These are phyloP conservation scores for Casuarina cunninghamiana DNA, from an alignment of 306 rosid genomes.

Conservation along the genomic window DNA sequence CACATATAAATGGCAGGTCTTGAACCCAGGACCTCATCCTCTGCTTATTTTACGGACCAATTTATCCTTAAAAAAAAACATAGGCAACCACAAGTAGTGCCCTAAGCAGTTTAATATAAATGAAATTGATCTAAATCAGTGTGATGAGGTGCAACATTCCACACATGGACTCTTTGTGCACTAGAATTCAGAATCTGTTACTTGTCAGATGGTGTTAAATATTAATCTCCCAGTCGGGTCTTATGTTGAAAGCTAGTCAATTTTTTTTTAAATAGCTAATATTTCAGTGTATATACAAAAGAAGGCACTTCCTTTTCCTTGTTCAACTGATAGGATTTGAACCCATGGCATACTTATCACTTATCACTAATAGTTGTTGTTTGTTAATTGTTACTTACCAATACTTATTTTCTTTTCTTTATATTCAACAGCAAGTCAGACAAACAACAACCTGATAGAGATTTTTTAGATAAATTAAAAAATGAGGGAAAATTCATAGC, in stretches of 20 bases:
- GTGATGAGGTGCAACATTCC: constrained; percentile 2
- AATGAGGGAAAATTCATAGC: not conserved
- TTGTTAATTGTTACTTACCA: not conserved
- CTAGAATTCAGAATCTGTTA: not conserved
- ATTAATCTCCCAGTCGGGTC: not conserved
- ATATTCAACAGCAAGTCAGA: not conserved
- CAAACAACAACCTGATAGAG: not conserved
- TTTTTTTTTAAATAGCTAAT: no score
- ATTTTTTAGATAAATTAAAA: not conserved
- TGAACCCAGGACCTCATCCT: no score
- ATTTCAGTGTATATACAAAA: no score
- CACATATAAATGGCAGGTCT: no score
- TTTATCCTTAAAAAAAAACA: not conserved
- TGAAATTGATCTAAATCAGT: not conserved
- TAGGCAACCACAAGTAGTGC: not conserved
- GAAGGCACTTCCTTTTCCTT: no score
- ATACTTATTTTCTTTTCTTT: not conserved
- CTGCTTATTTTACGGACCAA: not conserved
- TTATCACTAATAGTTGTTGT: not conserved
- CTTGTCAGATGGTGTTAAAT: not conserved
- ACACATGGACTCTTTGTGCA: not conserved
- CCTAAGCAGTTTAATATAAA: constrained; percentile 9
- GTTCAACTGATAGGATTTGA: not conserved
- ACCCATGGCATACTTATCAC: not conserved
- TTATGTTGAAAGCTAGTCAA: not conserved